Base-by-base conservation (phyloP, 768 basidiomycete genomes). In the Albatrellus ellisii region DNA sequence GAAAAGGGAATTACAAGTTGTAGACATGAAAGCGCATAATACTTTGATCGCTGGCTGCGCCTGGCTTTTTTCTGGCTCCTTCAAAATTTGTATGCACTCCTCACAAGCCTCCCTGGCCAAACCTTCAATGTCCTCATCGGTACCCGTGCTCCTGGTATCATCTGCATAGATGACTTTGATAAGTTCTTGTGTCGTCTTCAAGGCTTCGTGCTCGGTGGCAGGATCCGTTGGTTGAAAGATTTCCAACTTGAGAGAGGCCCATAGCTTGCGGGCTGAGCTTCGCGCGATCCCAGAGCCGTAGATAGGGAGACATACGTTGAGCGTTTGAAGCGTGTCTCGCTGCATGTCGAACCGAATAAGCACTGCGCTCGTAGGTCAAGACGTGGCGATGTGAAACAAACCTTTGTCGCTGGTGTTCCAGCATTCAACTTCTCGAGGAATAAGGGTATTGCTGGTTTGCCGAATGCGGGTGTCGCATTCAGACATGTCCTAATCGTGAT, bases 221-320 rank as follows among this genome's bases (percentile, higher is more conserved):
- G 62, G 39, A 55, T 98, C 92, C 2, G 78, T 81, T 0, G 94
- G 87, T 67, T 97, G 90, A 59, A 97, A 86, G 26, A 98, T 84
- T 90, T 98, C 95, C 20, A 97, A 68, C 56, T 89, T 94, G 26
- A 98, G 58, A 0, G 80, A 70, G 57, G 81, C 91, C 89, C 91
- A 95, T n/a, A 98, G 59, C 48, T 89, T 80, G 3, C 68, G 67
- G 1, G 82, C 83, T 43, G 72, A 70, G 8, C 71, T 69, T 11
- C 70, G 68, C 2, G 76, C 77, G 3, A 77, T 60, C 2, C 60
- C 60, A 0, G 73, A 53, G 2, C 92, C 95, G 56, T 94, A 98
- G 0, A 86, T 74, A 3, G 94, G 89, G 36, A 98, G 68, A 54
- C 85, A 91, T 2, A 60, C 56, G 0, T 74, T 58, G 57, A 98